Conservation (phyloP, 2,329 filamentous ascomycete genomes). For the Sporothrix curviconia region DNA sequence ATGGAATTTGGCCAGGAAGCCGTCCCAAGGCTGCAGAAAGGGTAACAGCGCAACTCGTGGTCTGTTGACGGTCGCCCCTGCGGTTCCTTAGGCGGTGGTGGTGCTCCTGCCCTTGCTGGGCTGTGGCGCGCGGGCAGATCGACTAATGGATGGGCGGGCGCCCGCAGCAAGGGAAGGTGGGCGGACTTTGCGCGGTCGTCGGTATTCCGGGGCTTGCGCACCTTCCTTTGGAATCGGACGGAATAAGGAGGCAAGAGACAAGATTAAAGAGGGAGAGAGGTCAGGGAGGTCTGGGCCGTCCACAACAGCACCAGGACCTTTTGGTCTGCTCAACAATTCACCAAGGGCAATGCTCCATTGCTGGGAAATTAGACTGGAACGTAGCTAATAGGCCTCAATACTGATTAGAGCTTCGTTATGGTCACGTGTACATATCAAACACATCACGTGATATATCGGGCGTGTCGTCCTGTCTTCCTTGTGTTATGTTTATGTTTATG, state of each 20-base stretch:
- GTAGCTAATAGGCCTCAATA: neutral
- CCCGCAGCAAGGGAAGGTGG: slow-evolving; percentile 1
- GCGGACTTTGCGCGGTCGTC: neutral
- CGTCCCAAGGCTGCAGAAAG: too few relatives aligned
- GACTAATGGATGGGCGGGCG: neutral
- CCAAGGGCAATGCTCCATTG: slow-evolving; percentile 7
- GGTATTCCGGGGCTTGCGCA: neutral
- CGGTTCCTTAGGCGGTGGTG: neutral
- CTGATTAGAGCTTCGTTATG: neutral
- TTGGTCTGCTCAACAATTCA: neutral
- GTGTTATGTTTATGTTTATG: too few relatives aligned
- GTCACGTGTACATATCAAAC: neutral
- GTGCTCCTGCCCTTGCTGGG: slow-evolving; percentile 1
- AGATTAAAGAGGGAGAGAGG: neutral
- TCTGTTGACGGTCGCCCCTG: neutral
- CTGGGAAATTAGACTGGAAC: slow-evolving; percentile 13
- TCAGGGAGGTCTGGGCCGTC: neutral
- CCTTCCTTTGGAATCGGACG: neutral
- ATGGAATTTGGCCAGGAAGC: too few relatives aligned
- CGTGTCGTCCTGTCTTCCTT: too few relatives aligned
- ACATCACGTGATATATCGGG: neutral
- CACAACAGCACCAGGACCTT: neutral
- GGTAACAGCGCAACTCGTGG: too few relatives aligned
- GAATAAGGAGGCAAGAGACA: neutral
- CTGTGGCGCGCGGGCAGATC: slow-evolving; percentile 13